Base-by-base conservation (phyloP, 164 flowering plant species). In the Platanus orientalis region DNA sequence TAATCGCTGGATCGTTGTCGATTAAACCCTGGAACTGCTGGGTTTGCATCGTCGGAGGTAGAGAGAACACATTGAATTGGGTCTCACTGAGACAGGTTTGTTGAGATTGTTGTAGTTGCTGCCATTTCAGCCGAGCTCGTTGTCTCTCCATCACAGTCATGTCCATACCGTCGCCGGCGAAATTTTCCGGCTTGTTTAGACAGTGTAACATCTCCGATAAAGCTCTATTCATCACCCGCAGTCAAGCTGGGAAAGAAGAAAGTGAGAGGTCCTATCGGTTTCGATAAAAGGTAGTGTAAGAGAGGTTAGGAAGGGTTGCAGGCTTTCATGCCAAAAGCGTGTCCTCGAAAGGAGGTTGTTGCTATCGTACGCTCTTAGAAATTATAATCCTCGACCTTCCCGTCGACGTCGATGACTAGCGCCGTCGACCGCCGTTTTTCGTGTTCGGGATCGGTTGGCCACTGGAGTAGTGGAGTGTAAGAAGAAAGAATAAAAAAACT, bases 61-160 rank as follows among this genome's bases (percentile, higher is more conserved):
- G 25, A 13, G 69, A 62, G 30, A 76, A 72, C 61, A 71, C 40
- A 44, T 70, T 62, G 50, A 78, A 54, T 62, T 77, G 87, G 20
- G 52, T 42, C 5, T 71, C 74, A 39, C 47, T 61, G 39, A 72
- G 71, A 60, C 40, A 78, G 16, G 64, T 57, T 34, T 62, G 67
- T 14, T 66, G 71, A 40, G 55, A 67, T 52, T 65, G 69, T 45
- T 67, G 68, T 12, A 58, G 70, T 51, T 73, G 78, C 27, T 83
- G 85, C 90, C 85, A 83, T 59, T 82, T 82, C 56, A 78, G 57
- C 16, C 77, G 74, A 51, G 80, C 73, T 53, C 83, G 71, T 66
- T 85, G 92, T 60, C 86, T 58, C 61, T 85, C 92, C 7, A 85
- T 73, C 54, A 85, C 84, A 12, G 86, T 76, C 71, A 76, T 56